Conservation (phyloP, 345 rosid species). For the Citrus reticulata region DNA sequence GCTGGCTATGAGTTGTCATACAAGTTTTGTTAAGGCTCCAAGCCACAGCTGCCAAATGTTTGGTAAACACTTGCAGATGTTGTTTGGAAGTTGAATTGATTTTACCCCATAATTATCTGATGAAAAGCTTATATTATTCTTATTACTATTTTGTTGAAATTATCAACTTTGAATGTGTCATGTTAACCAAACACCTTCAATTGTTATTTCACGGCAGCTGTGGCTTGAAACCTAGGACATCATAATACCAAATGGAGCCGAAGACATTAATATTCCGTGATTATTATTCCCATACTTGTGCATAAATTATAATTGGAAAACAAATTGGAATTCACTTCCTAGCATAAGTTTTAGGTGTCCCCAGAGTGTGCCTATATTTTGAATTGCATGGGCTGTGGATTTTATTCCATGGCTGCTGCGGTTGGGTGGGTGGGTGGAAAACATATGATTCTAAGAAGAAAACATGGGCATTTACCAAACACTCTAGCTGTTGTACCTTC, state of each 20-base stretch:
- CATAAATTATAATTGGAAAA: neutral
- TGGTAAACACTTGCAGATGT: neutral
- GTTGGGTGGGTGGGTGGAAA: too few species aligned
- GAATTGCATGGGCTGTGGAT: too few species aligned
- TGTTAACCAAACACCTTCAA: too few species aligned
- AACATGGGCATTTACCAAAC: neutral
- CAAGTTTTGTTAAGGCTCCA: too few species aligned
- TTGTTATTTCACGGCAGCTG: neutral
- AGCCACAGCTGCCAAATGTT: neutral
- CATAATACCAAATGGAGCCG: neutral
- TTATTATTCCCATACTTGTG: neutral
- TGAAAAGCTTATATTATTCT: neutral
- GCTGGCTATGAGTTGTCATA: neutral
- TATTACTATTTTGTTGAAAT: too few species aligned
- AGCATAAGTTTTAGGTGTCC: neutral
- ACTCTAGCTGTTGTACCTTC: neutral
- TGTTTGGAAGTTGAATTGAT: neutral
- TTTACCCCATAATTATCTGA: neutral
- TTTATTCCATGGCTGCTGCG: too few species aligned
- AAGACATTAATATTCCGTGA: neutral
- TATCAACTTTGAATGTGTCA: neutral
- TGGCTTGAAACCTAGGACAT: neutral
- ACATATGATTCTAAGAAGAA: too few species aligned
- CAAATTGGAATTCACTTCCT: neutral
- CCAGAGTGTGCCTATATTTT: too few species aligned